These are phyloP conservation scores for Macrolepiota fuliginosa DNA, from an alignment of 768 basidiomycete genomes.

Conservation along the genomic window DNA sequence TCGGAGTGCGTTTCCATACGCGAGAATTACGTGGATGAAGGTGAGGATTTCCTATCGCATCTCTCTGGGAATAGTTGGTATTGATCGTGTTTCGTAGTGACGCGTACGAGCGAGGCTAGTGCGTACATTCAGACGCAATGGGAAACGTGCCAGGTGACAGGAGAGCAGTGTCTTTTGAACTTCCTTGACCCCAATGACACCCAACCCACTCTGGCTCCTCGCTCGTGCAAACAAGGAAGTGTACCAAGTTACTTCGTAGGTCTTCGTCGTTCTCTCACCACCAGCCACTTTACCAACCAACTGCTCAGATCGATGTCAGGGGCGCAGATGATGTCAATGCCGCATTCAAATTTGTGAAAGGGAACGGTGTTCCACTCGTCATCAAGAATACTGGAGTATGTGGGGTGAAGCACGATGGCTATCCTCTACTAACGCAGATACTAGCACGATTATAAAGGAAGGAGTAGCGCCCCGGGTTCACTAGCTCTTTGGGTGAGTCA, in stretches of 20 bases:
- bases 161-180: slow-evolving; percentile 47
- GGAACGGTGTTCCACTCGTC: slow-evolving; percentile 37
- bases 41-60: slow-evolving; percentile 7
- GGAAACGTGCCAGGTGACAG: slow-evolving; percentile 52
- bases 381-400: slow-evolving; percentile 53
- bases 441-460: slow-evolving; percentile 49
- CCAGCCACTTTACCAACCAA: slow-evolving; percentile 11
- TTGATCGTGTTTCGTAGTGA: slow-evolving; percentile 4
- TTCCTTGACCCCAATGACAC: slow-evolving; percentile 29
- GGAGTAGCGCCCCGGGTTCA: slow-evolving; percentile 43
- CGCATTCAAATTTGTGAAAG: slow-evolving; percentile 42
- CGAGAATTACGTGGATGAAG: slow-evolving; percentile 17
- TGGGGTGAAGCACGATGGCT: background rate
- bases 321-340: slow-evolving; percentile 36
- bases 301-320: slow-evolving; percentile 37
- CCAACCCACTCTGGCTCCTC: slow-evolving; percentile 21
- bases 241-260: slow-evolving; percentile 36
- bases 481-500: slow-evolving; percentile 42
- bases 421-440: background rate
- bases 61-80: background rate
- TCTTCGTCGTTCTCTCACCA: background rate
- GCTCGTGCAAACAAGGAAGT: slow-evolving; percentile 34
- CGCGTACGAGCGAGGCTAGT: slow-evolving; percentile 13
- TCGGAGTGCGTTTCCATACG: slow-evolving; percentile 13
- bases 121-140: slow-evolving; percentile 38